Evolutionary conservation across 2,329 filamentous ascomycete genomes (phyloP), one percentile per base, ranked within the genome.

Genomic region (Trematosphaeria pertusa): DNA sequence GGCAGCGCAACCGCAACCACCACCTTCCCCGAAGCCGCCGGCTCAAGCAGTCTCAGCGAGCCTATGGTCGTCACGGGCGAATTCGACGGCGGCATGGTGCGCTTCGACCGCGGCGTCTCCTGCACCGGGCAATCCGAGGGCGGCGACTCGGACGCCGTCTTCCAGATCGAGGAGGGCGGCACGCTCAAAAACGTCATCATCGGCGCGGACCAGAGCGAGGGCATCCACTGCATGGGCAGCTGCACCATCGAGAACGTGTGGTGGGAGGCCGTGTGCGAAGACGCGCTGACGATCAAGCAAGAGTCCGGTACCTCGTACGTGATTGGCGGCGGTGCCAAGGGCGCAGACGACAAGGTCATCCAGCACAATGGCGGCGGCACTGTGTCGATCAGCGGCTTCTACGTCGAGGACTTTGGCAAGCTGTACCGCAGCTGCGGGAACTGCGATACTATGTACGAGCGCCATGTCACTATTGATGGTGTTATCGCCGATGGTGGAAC

Each of bases 121-220:
- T 80, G 78, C 67, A 70, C 60, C 15, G 72, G 65, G 14, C 74
- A 79, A 43, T 59, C 58, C 8, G 77, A 80, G 57, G 76, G 76
- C 44, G 74, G 69, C 38, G 65, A 75, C 46, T 50, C 65, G 0
- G 78, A 79, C 40, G 76, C 80, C 35, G 79, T 82, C 62, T 82
- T 82, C 73, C 71, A 78, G 50, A 69, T 83, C 41, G 71, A 76
- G 61, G 69, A 75, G 39, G 80, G 80, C 21, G 80, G 74, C 21
- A 78, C 76, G 17, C 69, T 83, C 32, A 76, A 74, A 60, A 82
- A 82, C 61, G 79, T 75, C 65, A 82, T 83, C 67, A 82, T 83
- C 46, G 79, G 80, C 17, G 71, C 33, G 34, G 71, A 73, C 48
- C 74, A 81, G 59, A 70, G 73, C 28, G 79, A 81, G 62, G 78